Conservation (phyloP, 805 yeast genomes). For the Ogataea haglerorum region DNA sequence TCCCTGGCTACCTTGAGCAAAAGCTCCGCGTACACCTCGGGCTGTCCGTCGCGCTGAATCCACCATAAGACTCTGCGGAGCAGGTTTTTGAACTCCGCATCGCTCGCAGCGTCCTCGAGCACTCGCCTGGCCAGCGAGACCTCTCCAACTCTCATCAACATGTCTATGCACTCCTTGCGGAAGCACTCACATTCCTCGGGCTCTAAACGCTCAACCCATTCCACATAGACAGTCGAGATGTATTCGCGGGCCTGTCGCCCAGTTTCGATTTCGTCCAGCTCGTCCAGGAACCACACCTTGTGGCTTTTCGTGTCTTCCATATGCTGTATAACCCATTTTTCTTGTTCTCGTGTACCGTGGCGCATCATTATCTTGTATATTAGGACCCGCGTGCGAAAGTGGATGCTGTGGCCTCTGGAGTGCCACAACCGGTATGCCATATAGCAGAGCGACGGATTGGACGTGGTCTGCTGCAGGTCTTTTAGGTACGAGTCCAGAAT, state of each 20-base stretch:
- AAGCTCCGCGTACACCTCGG: conserved; percentile 21
- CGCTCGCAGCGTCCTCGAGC: conserved; percentile 5
- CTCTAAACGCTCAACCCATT: conserved; percentile 8
- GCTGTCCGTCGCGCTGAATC: conserved; percentile 16
- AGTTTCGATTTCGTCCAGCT: conserved; percentile 13
- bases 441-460: conserved; percentile 22
- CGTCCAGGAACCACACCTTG: conserved; percentile 16
- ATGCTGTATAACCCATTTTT: conserved; percentile 20
- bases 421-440: conserved; percentile 29
- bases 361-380: conserved; percentile 20
- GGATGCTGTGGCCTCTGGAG: conserved; percentile 16
- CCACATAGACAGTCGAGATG: conserved; percentile 1
- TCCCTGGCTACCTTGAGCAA: conserved; percentile 29
- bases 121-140: conserved; percentile 12
- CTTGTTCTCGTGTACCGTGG: conserved; percentile 22
- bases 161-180: conserved; percentile 12
- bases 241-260: background rate
- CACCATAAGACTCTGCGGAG: conserved; percentile 15
- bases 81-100: conserved; percentile 10
- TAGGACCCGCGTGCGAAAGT: conserved; percentile 22
- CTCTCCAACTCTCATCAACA: conserved; percentile 19
- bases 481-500: conserved; percentile 23
- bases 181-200: conserved; percentile 8
- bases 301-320: conserved; percentile 16
- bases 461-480: conserved; percentile 18